phyloP scores from a whole-genome alignment of 495 filamentous ascomycete species.

The Penicillium desertorum region DNA sequence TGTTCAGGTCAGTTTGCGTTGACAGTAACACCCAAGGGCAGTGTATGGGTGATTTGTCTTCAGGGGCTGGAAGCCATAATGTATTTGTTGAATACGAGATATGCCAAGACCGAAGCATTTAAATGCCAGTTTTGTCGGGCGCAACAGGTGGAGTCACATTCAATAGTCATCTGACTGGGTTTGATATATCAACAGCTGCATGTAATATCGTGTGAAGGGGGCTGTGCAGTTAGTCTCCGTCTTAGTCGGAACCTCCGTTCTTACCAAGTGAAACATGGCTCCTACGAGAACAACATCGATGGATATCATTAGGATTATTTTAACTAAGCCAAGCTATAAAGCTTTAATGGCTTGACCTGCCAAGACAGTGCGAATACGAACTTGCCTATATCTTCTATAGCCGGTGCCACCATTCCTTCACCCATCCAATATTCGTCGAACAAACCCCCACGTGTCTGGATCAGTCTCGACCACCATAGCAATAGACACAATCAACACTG shows the following conservation, averaged over 20 bases:
- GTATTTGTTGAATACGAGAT: too few relatives aligned
- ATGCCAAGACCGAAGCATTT: too few relatives aligned
- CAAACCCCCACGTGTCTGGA: neutral
- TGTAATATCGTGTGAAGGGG: neutral
- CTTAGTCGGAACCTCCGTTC: too few relatives aligned
- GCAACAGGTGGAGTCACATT: too few relatives aligned
- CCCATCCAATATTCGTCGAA: slow-evolving; percentile 9
- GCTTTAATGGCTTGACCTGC: neutral
- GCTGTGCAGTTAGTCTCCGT: neutral
- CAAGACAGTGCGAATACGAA: neutral
- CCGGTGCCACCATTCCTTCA: neutral
- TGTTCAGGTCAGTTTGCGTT: neutral
- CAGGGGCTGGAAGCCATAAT: too few relatives aligned
- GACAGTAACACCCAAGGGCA: neutral
- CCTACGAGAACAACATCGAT: neutral
- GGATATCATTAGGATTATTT: neutral
- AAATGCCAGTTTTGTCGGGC: too few relatives aligned
- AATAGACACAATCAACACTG: slow-evolving; percentile 30
- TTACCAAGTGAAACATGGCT: neutral
- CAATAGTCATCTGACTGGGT: too few relatives aligned
- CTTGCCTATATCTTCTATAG: neutral
- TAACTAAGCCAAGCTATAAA: neutral
- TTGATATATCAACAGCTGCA: too few relatives aligned
- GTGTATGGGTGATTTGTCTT: neutral
- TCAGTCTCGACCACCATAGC: slow-evolving; percentile 33